These are phyloP conservation scores for Claviceps lovelessii DNA, from an alignment of 2,329 filamentous ascomycete genomes.

Conservation along the genomic window DNA sequence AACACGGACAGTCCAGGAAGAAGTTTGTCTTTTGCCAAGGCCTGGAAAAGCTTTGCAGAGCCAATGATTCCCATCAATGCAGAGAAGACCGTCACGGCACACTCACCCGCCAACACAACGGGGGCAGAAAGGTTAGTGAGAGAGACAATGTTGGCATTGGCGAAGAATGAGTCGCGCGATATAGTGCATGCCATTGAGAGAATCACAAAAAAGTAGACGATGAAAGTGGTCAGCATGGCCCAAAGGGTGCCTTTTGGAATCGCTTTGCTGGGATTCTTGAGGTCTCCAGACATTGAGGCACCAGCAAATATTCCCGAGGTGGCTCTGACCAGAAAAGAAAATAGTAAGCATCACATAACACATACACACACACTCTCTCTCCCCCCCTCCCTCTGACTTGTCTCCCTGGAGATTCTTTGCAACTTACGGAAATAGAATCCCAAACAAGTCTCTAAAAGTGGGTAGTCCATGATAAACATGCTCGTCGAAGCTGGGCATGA, in stretches of 20 bases:
- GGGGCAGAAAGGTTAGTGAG: constrained; percentile 62
- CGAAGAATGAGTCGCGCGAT: constrained; percentile 57
- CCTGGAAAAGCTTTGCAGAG: constrained; percentile 71
- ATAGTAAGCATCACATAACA: constrained; percentile 13
- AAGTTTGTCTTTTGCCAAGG: constrained; percentile 63
- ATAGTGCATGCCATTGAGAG: constrained; percentile 65
- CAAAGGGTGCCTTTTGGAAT: constrained; percentile 76
- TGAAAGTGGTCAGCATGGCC: constrained; percentile 61
- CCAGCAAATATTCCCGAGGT: constrained; percentile 50
- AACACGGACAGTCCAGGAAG: constrained; percentile 64
- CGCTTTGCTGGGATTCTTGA: constrained; percentile 67
- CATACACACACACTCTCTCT: not conserved
- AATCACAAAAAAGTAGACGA: constrained; percentile 63
- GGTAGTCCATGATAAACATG: constrained; percentile 47
- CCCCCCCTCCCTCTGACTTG: not conserved
- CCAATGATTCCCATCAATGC: constrained; percentile 78
- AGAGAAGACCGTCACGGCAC: constrained; percentile 72
- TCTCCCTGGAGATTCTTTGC: not conserved
- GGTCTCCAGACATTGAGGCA: constrained; percentile 79
- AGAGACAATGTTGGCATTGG: constrained; percentile 66
- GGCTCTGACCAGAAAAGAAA: constrained; percentile 18
- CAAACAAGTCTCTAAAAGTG: constrained; percentile 71
- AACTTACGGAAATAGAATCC: constrained; percentile 59
- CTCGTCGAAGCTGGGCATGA: constrained; percentile 54
- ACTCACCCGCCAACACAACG: constrained; percentile 66